Evolutionary conservation across 164 flowering plant species (phyloP).

Genomic region (Vitis cinerea): DNA sequence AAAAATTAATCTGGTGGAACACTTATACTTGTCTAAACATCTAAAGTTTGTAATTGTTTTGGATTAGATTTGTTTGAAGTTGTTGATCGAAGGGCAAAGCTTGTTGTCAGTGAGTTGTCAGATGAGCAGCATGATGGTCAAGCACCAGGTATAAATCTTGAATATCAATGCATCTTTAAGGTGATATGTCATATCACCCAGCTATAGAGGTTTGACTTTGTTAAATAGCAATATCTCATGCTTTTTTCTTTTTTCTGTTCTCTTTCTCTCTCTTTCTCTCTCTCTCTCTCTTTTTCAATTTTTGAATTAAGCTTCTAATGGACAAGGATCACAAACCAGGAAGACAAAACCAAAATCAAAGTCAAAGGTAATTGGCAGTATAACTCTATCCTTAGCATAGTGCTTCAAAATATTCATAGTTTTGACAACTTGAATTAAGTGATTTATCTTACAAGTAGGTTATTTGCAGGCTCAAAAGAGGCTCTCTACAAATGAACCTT

Average conservation of each 20-base stretch:
- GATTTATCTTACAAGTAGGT: conserved; percentile 6
- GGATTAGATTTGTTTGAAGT: conserved; percentile 85
- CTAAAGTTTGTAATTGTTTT: conserved; percentile 1
- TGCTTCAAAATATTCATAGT: background rate
- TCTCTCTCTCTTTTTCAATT: conserved; percentile 11
- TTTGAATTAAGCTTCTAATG: conserved; percentile 49
- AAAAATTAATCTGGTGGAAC: background rate
- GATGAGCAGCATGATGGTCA: conserved; percentile 67
- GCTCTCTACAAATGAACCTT: conserved; percentile 34
- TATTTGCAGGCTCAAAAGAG: conserved; percentile 48
- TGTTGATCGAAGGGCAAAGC: conserved; percentile 94
- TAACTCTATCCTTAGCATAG: conserved; percentile 2
- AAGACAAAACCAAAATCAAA: conserved; percentile 36
- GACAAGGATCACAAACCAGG: conserved; percentile 57
- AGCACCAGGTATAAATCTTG: conserved; percentile 53
- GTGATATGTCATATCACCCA: background rate
- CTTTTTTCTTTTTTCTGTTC: background rate
- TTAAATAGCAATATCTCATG: background rate
- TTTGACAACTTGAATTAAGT: background rate
- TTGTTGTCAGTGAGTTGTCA: conserved; percentile 72
- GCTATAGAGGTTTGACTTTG: too few species aligned
- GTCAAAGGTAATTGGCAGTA: conserved; percentile 43
- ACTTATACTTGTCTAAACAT: background rate
- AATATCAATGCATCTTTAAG: background rate
- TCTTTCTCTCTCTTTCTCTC: conserved; percentile 5